phyloP scores from a whole-genome alignment of 73 alveolate genomes.

The Diophrys appendiculata region DNA sequence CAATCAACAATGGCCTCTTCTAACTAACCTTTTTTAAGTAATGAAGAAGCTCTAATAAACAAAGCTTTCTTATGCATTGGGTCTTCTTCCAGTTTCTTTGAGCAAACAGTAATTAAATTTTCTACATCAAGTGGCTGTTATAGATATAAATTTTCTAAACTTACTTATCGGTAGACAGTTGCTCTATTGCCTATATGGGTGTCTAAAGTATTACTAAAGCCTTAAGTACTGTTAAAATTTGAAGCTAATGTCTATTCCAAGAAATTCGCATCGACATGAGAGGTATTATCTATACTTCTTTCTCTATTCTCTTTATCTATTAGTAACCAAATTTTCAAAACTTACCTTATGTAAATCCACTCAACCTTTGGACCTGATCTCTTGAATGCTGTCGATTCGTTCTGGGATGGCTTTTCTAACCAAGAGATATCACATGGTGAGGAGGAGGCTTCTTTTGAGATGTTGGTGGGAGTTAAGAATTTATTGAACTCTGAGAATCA shows the following conservation, averaged over 20 bases:
- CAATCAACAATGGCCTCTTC: slow-evolving; percentile 26
- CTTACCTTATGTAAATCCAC: neutral
- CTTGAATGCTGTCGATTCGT: neutral
- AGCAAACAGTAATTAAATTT: slow-evolving; percentile 16
- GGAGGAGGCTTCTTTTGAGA: neutral
- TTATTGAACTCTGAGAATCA: too few relatives aligned
- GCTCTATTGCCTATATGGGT: neutral
- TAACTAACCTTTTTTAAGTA: slow-evolving; percentile 17
- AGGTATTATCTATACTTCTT: too few relatives aligned
- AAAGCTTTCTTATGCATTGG: slow-evolving; percentile 28
- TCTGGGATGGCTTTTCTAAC: neutral
- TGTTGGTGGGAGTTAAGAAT: neutral
- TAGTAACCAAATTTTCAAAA: neutral
- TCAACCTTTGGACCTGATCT: neutral
- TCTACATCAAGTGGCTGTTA: slow-evolving; percentile 21
- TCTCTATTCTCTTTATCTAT: neutral
- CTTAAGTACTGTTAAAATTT: neutral
- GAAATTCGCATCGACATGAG: neutral
- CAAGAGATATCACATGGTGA: neutral
- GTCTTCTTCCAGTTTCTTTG: slow-evolving; percentile 15
- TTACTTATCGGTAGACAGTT: slow-evolving; percentile 19
- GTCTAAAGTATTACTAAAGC: neutral
- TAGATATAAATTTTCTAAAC: neutral
- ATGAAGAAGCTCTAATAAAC: slow-evolving; percentile 26
- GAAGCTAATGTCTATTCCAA: neutral